These are phyloP conservation scores for Epichloe typhina DNA, from an alignment of 2,329 filamentous ascomycete species.

Conservation along the genomic window DNA sequence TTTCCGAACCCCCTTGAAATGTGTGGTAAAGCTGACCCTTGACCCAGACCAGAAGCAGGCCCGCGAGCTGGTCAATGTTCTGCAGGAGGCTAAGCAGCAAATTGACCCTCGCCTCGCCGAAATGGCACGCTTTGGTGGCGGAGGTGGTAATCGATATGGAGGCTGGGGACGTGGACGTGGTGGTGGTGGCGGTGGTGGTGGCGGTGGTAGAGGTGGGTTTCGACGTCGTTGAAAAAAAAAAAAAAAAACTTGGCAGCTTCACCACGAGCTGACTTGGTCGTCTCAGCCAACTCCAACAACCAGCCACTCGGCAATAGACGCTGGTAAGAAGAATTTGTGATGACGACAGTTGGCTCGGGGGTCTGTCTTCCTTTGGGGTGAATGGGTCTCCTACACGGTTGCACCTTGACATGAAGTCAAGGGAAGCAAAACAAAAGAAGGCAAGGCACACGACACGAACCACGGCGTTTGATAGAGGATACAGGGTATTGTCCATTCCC, in stretches of 20 bases:
- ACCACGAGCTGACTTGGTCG: constrained; percentile 22
- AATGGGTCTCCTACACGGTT: background rate
- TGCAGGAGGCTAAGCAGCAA: constrained; percentile 94
- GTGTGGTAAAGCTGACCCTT: background rate
- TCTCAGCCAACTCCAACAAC: constrained; percentile 35
- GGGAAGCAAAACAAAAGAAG: background rate
- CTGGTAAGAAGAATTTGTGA: constrained; percentile 27
- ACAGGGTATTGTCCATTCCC: constrained; percentile 10
- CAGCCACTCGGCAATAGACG: constrained; percentile 36
- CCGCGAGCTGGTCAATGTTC: constrained; percentile 86
- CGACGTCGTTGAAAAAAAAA: constrained; percentile 19
- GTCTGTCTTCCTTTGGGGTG: background rate
- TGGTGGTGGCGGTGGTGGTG: constrained; percentile 20
- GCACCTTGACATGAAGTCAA: background rate
- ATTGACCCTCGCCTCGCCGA: constrained; percentile 91
- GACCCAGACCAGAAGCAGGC: constrained; percentile 73
- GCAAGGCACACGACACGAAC: constrained; percentile 10
- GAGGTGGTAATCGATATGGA: constrained; percentile 61
- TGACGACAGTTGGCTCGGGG: background rate
- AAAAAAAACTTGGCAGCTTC: constrained; percentile 14
- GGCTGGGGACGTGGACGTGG: constrained; percentile 56
- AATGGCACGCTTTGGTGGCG: constrained; percentile 87
- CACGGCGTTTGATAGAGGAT: constrained; percentile 20
- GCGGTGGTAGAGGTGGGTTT: constrained; percentile 33
- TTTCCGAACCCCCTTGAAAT: background rate